Evolutionary conservation across 164 flowering plant genomes (phyloP), one percentile per base, ranked within the genome.

Genomic region (Aristolochia californica): DNA sequence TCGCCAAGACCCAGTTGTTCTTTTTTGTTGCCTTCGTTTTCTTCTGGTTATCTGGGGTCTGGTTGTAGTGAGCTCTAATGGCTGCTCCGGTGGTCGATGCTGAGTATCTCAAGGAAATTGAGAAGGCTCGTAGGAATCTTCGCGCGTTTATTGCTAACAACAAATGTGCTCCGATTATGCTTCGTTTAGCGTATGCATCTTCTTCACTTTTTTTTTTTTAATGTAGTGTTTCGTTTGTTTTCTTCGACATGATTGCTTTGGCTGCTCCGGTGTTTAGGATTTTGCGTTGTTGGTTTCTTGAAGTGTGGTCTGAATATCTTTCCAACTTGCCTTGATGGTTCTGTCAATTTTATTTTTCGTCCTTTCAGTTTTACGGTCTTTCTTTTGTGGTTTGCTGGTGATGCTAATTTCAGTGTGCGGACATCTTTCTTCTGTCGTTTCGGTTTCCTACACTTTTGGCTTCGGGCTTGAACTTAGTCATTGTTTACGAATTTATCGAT

Each of bases 111-210:
- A 85, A 80, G 73, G 73, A 83, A 59, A 70, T 87, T 74, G 96
- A 89, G 45, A 85, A 76, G 70, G 91, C 99, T 67, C 97, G 96
- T 21, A 87, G 96, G 20, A 82, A 83, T 50, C 96, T 93, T 62
- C 96, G 96, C 11, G 91, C 87, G 52, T 83, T 89, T 68, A 87
- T 89, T 70, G 66, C 91, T 64, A 61, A 49, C 80, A 80, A 80
- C 73, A 80, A 80, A 63, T 93, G 97, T 65, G 96, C 99, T 16
- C 97, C 97, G 0, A 81, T 93, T 75, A 83, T 93, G 96, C 99
- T 93, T 56, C 99, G 99, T 51, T 68, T 93, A 52, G 99, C 97
- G 99, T 89, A 81, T 53, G 43, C 11, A 15, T 14, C 59, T 49
- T 48, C 63, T 60, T 48, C 44, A 44, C 57, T 58, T 22, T 60